These are phyloP conservation scores for Stellera chamaejasme DNA, from an alignment of 345 rosid genomes.

Conservation along the genomic window DNA sequence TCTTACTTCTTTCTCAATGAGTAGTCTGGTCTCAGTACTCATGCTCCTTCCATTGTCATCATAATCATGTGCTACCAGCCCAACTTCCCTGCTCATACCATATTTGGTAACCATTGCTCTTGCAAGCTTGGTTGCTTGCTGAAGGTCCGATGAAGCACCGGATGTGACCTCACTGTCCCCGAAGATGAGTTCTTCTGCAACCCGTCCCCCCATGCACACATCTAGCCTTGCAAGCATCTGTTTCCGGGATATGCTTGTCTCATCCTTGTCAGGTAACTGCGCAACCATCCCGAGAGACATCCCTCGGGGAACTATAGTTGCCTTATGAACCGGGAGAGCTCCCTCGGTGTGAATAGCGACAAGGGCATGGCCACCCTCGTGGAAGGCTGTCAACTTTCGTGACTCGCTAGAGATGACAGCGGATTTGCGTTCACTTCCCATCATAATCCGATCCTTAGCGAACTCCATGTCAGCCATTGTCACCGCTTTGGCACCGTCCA, in stretches of 20 bases:
- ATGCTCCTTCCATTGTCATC: constrained; percentile 89
- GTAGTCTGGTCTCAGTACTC: constrained; percentile 95
- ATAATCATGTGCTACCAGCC: constrained; percentile 66
- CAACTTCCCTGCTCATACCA: constrained; percentile 90
- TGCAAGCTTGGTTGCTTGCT: constrained; percentile 78
- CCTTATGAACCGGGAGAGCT: constrained; percentile 93
- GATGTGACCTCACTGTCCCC: constrained; percentile 89
- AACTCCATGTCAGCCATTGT: constrained; percentile 85
- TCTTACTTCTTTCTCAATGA: constrained; percentile 83
- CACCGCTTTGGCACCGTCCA: constrained; percentile 92
- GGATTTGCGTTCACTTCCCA: constrained; percentile 98
- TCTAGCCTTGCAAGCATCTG: constrained; percentile 97
- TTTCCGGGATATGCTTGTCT: constrained; percentile 59
- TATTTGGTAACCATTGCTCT: constrained; percentile 84
- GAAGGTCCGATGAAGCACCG: constrained; percentile 80
- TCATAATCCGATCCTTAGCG: constrained; percentile 90
- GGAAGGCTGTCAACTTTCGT: constrained; percentile 72
- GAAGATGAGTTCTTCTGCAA: constrained; percentile 91
- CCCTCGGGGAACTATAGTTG: constrained; percentile 94
- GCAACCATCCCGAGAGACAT: constrained; percentile 95
- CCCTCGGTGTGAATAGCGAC: constrained; percentile 89
- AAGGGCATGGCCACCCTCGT: constrained; percentile 98
- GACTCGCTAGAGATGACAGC: constrained; percentile 86
- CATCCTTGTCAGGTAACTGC: constrained; percentile 81
- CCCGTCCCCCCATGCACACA: constrained; percentile 95